Evolutionary conservation across 2,329 filamentous ascomycete genomes (phyloP), one percentile per base, ranked within the genome.

Genomic region (Teratosphaeriaceae sp.): DNA sequence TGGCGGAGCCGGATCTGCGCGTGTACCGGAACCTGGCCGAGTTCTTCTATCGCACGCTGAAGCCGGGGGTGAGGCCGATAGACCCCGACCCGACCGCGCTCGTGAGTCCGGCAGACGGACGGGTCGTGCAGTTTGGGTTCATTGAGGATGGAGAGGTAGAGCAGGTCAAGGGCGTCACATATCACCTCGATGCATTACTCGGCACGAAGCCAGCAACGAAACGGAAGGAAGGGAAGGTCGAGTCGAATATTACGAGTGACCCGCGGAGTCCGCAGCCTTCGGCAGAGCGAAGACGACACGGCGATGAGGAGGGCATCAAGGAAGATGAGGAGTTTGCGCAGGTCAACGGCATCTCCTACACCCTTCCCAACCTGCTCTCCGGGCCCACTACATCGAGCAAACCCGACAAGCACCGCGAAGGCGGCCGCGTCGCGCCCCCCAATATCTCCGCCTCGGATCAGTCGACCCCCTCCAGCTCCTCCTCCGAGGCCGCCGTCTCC

Each of bases 131-230:
- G 57, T 96, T 88, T 55, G 92, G 92, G 9, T 82, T 81, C 55
- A 96, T 98, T 44, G 84, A 94, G 58, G 81, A 89, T 57, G 89
- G 90, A 37, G 88, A 96, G 59, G 94, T 98, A 33, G 92, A 98
- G 65, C 92, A 98, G 68, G 90, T 98, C 51, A 98, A 98, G 68
- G 92, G 92, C 47, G 92, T 98, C 75, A 98, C 92, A 1, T 98
- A 98, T 67, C 94, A 84, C 53, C 78, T 98, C 42, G 92, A 98
- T 62, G 89, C 92, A 6, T 76, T 98, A 1, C 76, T 98, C 2
- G 92, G 92, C 40, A 65, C 65, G 52, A 45, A 64, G 43, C 53
- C 62, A n/a, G n/a, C n/a, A 46, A 48, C 80, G 78, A 34, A 51
- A 71, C 23, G 30, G 29, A 40, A 33, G 11, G 33, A 73, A 48